These are phyloP conservation scores for Aspergillus sp. DNA, from an alignment of 2,329 filamentous ascomycete genomes.

Conservation along the genomic window DNA sequence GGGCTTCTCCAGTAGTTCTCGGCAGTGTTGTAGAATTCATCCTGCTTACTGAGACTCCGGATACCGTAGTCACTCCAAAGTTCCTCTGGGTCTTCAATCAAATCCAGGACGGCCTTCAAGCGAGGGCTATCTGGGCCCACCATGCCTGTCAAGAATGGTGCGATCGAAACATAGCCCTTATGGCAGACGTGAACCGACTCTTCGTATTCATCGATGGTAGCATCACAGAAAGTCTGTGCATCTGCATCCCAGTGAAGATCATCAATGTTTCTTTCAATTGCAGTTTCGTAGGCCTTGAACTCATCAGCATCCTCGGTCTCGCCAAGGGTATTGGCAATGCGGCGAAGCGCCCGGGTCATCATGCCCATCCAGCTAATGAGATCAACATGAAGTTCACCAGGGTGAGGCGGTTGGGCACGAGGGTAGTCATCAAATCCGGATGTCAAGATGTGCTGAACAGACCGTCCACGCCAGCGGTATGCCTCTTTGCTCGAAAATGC, in stretches of 20 bases:
- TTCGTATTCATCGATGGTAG: conserved; percentile 92
- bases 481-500: conserved; percentile 87
- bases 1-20: conserved; percentile 98
- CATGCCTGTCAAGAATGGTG: conserved; percentile 86
- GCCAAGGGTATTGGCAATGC: conserved; percentile 74
- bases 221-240: conserved; percentile 85
- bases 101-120: conserved; percentile 70
- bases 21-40: conserved; percentile 79
- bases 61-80: conserved; percentile 91
- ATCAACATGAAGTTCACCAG: conserved; percentile 92
- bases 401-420: conserved; percentile 87
- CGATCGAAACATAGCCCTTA: conserved; percentile 92
- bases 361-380: conserved; percentile 97
- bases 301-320: conserved; percentile 73
- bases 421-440: conserved; percentile 97
- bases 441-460: conserved; percentile 80
- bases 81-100: conserved; percentile 77
- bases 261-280: conserved; percentile 81
- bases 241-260: conserved; percentile 89
- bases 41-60: conserved; percentile 79
- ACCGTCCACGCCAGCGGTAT: conserved; percentile 93
- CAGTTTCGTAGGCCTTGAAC: conserved; percentile 69
- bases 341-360: conserved; percentile 82
- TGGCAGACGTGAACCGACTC: conserved; percentile 89
- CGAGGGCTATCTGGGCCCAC: conserved; percentile 71